Conservation (phyloP, 1,284 basidiomycete genomes). For the Leccinum pallidistipes region DNA sequence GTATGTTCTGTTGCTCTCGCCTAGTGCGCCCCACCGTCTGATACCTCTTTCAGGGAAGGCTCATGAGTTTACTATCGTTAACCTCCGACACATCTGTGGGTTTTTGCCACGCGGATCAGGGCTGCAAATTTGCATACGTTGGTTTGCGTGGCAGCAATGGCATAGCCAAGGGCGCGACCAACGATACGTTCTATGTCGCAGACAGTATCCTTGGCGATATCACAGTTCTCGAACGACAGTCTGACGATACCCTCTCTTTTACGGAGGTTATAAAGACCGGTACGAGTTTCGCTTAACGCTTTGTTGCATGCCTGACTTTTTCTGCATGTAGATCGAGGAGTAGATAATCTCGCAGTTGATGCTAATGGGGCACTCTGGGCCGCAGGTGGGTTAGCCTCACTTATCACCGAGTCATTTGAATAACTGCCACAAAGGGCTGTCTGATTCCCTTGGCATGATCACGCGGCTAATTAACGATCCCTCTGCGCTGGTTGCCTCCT, state of each 20-base stretch:
- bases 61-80: conserved; percentile 37
- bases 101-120: conserved; percentile 56
- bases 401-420: conserved; percentile 5
- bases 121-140: conserved; percentile 55
- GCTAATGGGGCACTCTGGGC: conserved; percentile 56
- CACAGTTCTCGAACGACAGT: conserved; percentile 53
- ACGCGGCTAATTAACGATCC: conserved; percentile 43
- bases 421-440: conserved; percentile 27
- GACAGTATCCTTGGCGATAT: conserved; percentile 43
- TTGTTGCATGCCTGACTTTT: neutral
- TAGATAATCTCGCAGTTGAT: conserved; percentile 62
- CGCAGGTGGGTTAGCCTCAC: conserved; percentile 42
- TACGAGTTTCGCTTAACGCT: conserved; percentile 23
- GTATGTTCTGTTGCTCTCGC: conserved; percentile 34
- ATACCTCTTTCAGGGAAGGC: conserved; percentile 28
- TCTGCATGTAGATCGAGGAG: conserved; percentile 38
- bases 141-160: conserved; percentile 54
- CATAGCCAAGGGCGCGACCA: conserved; percentile 44
- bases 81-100: conserved; percentile 46
- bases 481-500: conserved; percentile 41
- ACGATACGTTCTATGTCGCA: conserved; percentile 60
- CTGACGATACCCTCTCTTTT: conserved; percentile 53
- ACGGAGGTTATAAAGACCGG: conserved; percentile 48
- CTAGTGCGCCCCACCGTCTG: neutral
- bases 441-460: conserved; percentile 27